Evolutionary conservation across 73 alveolate species (phyloP), one percentile per base, ranked within the genome.

Genomic region (Stentor roeselii): DNA sequence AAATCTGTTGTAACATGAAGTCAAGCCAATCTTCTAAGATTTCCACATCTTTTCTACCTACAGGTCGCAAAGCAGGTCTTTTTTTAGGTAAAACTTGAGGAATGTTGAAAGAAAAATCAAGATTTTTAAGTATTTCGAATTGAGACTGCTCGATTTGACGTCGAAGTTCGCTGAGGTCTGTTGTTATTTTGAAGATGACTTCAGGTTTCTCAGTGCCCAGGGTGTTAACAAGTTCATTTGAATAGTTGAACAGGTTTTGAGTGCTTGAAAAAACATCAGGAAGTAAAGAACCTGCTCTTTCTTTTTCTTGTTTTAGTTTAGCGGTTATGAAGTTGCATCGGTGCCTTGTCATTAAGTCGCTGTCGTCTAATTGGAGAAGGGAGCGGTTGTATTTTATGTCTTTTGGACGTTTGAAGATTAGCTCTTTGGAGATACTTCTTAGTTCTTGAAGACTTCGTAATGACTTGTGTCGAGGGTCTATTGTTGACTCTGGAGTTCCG

Each of bases 21-120:
- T 76, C 84, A 37, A 76, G 76, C 74, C 84, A 76, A 36, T 39
- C 67, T 76, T 30, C 60, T 76, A 76, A 76, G 1, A 41, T 27
- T 41, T 76, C 74, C 21, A 41, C 84, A 2, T 76, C 84, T 76
- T 76, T 39, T 37, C 67, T 76, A 30, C 84, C 59, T 0, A 67
- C 42, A 37, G 84, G 84, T 15, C 75, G 36, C n/a, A n/a, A n/a
- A n/a, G n/a, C n/a, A n/a, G n/a, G n/a, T n/a, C n/a, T n/a, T 39
- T 36, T 38, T n/a, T 50, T 21, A 11, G 6, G 6, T 50, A 50
- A 11, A 50, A 50, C 21, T 50, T 50, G 6, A 50, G 30, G 6
- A 6, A 6, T 11, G 67, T 50, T 50, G 21, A 50, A 50, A 50
- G 21, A 50, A 11, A 6, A 6, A 11, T 50, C 67, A 11, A 50